These are phyloP conservation scores for Camellia sinensis DNA, from an alignment of 148 eudicot species.

Conservation along the genomic window DNA sequence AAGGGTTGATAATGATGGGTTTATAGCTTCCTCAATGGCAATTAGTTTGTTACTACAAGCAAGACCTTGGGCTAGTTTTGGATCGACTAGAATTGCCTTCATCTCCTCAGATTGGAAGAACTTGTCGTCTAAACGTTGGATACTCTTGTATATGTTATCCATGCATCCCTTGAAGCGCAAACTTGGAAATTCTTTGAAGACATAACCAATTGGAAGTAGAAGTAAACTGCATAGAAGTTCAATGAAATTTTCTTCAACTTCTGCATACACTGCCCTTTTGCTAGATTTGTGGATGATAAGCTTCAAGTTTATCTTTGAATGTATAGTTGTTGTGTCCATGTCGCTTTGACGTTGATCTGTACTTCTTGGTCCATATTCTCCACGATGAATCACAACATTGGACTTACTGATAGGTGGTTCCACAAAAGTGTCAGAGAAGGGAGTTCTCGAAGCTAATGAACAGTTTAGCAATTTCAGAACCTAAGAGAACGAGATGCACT, in stretches of 20 bases:
- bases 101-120: conserved; percentile 6
- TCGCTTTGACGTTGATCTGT: background rate
- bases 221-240: conserved; percentile 15
- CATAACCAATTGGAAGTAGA: conserved; percentile 13
- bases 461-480: conserved; percentile 13
- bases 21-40: conserved; percentile 4
- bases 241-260: conserved; percentile 15
- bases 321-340: background rate
- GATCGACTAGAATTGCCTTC: conserved; percentile 16
- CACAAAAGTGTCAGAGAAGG: conserved; percentile 10
- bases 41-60: background rate
- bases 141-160: conserved; percentile 10
- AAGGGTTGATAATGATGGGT: background rate
- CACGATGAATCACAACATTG: background rate
- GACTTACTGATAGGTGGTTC: background rate
- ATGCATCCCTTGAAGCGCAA: conserved; percentile 15
- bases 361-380: background rate
- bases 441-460: conserved; percentile 16
- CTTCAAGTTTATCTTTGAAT: conserved; percentile 7
- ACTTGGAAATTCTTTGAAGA: background rate
- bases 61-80: conserved; percentile 20
- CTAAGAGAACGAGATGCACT: background rate
- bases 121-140: background rate
- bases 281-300: conserved; percentile 3
- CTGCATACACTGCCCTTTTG: conserved; percentile 12